phyloP scores from a whole-genome alignment of 2,329 filamentous ascomycete genomes.

The Colletotrichum sp. region DNA sequence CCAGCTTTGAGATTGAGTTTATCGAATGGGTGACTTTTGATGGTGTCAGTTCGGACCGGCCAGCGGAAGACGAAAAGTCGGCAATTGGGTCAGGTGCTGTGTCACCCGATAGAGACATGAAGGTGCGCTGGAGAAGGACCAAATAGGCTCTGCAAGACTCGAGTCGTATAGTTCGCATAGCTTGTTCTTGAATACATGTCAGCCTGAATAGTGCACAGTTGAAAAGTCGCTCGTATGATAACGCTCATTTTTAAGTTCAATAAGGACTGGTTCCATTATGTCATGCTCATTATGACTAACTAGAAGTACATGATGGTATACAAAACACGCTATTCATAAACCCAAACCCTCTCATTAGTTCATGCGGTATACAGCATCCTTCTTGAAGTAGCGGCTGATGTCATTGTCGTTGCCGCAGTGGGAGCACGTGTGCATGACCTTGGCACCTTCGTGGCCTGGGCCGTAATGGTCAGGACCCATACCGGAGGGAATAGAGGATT shows the following conservation, averaged over 20 bases:
- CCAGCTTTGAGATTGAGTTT: not conserved
- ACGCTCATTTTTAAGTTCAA: not conserved
- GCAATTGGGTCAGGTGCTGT: not conserved
- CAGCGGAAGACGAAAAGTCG: not conserved
- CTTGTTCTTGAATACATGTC: not conserved
- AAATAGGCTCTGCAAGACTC: not conserved
- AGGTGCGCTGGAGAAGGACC: not conserved
- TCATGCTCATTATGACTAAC: conserved; percentile 9
- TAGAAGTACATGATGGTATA: not conserved
- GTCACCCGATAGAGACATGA: not conserved
- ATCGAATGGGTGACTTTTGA: not conserved
- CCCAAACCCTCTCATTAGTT: not conserved
- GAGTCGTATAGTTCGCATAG: not conserved
- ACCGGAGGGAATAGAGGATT: not conserved
- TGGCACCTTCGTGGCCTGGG: conserved; percentile 21
- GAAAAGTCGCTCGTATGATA: not conserved
- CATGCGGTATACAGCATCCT: conserved; percentile 22
- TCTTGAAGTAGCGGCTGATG: conserved; percentile 25
- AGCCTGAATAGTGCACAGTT: not conserved
- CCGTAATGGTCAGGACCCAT: conserved; percentile 23
- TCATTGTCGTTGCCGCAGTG: conserved; percentile 23
- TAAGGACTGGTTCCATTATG: not conserved
- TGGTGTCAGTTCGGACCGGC: not conserved
- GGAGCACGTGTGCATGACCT: conserved; percentile 20
- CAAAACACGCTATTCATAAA: not conserved